Evolutionary conservation across 148 eudicot species (phyloP).

Genomic region (Fagopyrum esculentum): DNA sequence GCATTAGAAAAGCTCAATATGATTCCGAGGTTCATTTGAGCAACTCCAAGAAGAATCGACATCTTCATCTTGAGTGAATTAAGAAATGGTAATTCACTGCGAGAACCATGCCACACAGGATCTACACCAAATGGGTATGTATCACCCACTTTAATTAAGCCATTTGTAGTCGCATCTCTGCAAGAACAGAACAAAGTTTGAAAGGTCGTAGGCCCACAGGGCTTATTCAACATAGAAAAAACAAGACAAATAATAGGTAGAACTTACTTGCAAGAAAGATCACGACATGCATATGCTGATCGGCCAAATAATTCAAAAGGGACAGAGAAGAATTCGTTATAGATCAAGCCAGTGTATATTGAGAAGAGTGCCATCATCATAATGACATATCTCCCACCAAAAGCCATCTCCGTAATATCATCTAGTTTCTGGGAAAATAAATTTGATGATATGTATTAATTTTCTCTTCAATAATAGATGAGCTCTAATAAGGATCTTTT

Average conservation of each 20-base stretch:
- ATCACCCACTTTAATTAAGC: constrained; percentile 50
- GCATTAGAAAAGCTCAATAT: constrained; percentile 51
- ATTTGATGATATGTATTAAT: neutral
- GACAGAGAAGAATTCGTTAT: constrained; percentile 57
- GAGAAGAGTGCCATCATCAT: constrained; percentile 59
- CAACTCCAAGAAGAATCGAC: constrained; percentile 58
- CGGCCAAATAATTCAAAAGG: constrained; percentile 46
- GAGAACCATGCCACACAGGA: constrained; percentile 58
- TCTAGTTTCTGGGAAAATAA: constrained; percentile 38
- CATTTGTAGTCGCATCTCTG: constrained; percentile 50
- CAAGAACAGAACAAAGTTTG: constrained; percentile 13
- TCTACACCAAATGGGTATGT: constrained; percentile 56
- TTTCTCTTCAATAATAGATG: neutral
- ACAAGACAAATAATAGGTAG: constrained; percentile 3
- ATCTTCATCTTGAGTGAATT: constrained; percentile 67
- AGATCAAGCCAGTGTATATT: constrained; percentile 51
- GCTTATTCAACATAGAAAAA: neutral
- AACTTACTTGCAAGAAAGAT: constrained; percentile 45
- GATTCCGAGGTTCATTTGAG: constrained; percentile 60
- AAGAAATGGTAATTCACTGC: constrained; percentile 58
- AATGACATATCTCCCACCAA: constrained; percentile 59
- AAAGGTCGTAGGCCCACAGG: neutral
- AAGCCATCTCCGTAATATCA: constrained; percentile 56
- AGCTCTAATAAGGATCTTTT: neutral
- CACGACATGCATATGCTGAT: constrained; percentile 58